A percentile compares a stretch with the other conserved stretches of the same genome.
phyloP scores from a whole-genome alignment of 2,329 filamentous ascomycete genomes.

The Hypoxylon sp. region DNA sequence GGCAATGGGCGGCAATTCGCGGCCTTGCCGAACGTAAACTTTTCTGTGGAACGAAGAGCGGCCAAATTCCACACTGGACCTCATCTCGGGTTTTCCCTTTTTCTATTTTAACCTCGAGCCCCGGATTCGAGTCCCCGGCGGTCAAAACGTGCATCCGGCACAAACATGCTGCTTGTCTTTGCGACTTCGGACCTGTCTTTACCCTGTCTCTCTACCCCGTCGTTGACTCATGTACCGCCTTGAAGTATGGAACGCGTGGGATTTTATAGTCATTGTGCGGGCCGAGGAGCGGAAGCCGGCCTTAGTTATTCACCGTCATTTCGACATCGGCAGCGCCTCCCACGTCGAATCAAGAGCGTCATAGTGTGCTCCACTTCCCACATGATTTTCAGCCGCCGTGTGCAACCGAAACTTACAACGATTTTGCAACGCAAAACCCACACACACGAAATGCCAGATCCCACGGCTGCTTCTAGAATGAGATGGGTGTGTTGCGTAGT shows the following conservation, averaged over 20 bases:
- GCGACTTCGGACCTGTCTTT: slow-evolving; percentile 37
- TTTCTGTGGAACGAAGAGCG: slow-evolving; percentile 33
- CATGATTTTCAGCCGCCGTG: slow-evolving; percentile 53
- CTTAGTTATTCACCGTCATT: slow-evolving; percentile 26
- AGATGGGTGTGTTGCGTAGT: slow-evolving; percentile 17
- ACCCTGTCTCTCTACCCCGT: slow-evolving; percentile 15
- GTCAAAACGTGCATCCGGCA: slow-evolving; percentile 4
- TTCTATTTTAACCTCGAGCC: slow-evolving; percentile 21
- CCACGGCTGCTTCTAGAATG: slow-evolving; percentile 30
- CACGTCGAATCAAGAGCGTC: slow-evolving; percentile 31
- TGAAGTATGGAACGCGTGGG: background rate
- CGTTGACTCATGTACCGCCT: slow-evolving; percentile 19
- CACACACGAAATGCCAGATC: slow-evolving; percentile 22
- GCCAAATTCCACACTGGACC: slow-evolving; percentile 34
- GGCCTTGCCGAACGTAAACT: slow-evolving; percentile 34
- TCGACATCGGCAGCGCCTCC: slow-evolving; percentile 28
- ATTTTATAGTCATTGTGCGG: slow-evolving; percentile 3
- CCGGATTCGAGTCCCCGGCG: slow-evolving; percentile 7
- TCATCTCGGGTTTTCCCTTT: slow-evolving; percentile 23
- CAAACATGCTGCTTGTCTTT: slow-evolving; percentile 8
- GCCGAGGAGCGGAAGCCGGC: slow-evolving; percentile 40
- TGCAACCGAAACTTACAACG: slow-evolving; percentile 47
- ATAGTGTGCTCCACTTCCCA: slow-evolving; percentile 41
- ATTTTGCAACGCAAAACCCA: slow-evolving; percentile 24
- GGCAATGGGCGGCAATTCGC: slow-evolving; percentile 52